These are phyloP conservation scores for Oemleria cerasiformis DNA, from an alignment of 306 rosid genomes.

Conservation along the genomic window DNA sequence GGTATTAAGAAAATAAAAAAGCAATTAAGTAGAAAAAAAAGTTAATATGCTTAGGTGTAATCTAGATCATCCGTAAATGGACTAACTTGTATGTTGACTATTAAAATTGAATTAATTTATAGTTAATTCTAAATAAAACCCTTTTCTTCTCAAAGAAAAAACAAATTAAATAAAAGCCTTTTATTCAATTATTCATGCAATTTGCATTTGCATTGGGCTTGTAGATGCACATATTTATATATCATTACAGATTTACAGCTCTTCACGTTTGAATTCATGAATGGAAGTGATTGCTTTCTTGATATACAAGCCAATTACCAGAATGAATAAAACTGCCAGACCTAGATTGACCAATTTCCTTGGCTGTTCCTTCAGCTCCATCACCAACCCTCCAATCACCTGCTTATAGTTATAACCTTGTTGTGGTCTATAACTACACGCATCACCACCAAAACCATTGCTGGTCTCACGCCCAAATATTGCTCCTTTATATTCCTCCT, in stretches of 20 bases:
- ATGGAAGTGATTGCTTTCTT: slow-evolving; percentile 26
- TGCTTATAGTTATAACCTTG: slow-evolving; percentile 14
- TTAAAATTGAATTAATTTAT: too few relatives aligned
- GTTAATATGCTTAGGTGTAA: too few relatives aligned
- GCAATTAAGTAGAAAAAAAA: too few relatives aligned
- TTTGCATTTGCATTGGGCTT: too few relatives aligned
- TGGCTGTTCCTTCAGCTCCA: slow-evolving; percentile 37
- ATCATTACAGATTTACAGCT: slow-evolving; percentile 16
- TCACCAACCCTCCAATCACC: slow-evolving; percentile 12
- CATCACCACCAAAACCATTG: not conserved
- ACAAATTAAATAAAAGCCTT: too few relatives aligned
- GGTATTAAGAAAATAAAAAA: too few relatives aligned
- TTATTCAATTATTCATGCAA: too few relatives aligned
- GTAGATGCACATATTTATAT: too few relatives aligned
- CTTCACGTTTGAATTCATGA: slow-evolving; percentile 16
- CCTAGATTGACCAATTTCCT: slow-evolving; percentile 30
- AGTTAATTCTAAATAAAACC: too few relatives aligned
- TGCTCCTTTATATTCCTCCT: not conserved
- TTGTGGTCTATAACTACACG: not conserved
- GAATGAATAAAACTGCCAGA: slow-evolving; percentile 31
- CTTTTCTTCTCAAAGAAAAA: too few relatives aligned
- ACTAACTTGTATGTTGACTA: too few relatives aligned
- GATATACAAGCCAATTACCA: slow-evolving; percentile 36
- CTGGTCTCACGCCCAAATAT: not conserved
- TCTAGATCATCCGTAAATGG: too few relatives aligned